Evolutionary conservation across 2,329 filamentous ascomycete species (phyloP).

Genomic region (Exophiala oligosperma): DNA sequence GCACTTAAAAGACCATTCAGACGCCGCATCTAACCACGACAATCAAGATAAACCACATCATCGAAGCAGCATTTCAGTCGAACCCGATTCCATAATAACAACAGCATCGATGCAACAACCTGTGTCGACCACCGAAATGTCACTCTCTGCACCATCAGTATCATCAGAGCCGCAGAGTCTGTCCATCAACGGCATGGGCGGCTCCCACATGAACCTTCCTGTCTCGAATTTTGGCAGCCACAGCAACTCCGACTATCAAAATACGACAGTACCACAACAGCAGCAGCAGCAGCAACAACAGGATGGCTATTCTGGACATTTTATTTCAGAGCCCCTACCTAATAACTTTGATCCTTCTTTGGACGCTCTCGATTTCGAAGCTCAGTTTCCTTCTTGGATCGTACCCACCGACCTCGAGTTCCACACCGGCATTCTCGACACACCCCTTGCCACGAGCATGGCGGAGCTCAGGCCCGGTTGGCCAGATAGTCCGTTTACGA

Average conservation of each 20-base stretch:
- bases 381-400: constrained; percentile 22
- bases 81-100: neutral
- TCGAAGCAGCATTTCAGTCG: neutral
- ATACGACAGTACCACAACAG: neutral
- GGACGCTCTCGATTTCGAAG: constrained; percentile 21
- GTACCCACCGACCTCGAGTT: constrained; percentile 19
- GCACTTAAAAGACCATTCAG: constrained; percentile 23
- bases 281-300: constrained; percentile 3
- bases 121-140: neutral
- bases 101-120: neutral
- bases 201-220: neutral
- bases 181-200: neutral
- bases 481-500: constrained; percentile 16
- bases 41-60: neutral
- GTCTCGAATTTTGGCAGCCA: neutral
- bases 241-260: neutral
- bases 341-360: constrained; percentile 13
- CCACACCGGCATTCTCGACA: constrained; percentile 20
- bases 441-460: constrained; percentile 21
- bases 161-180: neutral
- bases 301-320: constrained; percentile 1
- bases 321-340: constrained; percentile 2
- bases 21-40: constrained; percentile 1
- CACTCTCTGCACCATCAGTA: neutral
- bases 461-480: constrained; percentile 21